Conservation (phyloP, 83 land plant genomes). For the Diphasiastrum complanatum region DNA sequence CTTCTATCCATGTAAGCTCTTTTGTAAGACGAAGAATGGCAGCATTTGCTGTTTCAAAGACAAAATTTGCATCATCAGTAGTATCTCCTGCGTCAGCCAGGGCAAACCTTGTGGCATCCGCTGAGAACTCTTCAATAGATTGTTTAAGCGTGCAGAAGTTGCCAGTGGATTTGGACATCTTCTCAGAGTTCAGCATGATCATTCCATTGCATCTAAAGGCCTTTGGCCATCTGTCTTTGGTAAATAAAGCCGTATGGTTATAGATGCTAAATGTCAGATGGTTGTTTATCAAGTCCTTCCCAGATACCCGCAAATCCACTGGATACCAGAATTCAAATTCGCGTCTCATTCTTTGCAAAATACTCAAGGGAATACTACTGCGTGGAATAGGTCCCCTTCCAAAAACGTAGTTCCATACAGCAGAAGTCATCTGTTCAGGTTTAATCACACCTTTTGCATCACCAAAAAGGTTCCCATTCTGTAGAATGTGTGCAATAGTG, state of each 20-base stretch:
- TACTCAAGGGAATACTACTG: conserved; percentile 35
- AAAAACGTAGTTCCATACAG: conserved; percentile 73
- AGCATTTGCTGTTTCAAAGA: conserved; percentile 84
- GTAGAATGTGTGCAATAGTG: conserved; percentile 70
- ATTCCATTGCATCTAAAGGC: conserved; percentile 82
- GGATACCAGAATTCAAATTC: conserved; percentile 91
- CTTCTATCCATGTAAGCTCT: conserved; percentile 86
- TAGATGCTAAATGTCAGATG: conserved; percentile 75
- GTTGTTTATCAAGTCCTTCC: conserved; percentile 83
- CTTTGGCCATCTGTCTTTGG: conserved; percentile 61
- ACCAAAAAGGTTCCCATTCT: conserved; percentile 68
- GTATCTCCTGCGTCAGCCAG: conserved; percentile 91
- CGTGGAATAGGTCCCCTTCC: conserved; percentile 45
- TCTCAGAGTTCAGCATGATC: conserved; percentile 78
- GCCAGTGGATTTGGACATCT: conserved; percentile 95
- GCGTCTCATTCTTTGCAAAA: conserved; percentile 58
- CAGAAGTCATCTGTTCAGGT: conserved; percentile 69
- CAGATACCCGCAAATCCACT: conserved; percentile 74
- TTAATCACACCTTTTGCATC: conserved; percentile 18
- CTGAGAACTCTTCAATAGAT: conserved; percentile 67
- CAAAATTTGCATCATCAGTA: conserved; percentile 92
- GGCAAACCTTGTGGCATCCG: conserved; percentile 88
- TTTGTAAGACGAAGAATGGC: conserved; percentile 84
- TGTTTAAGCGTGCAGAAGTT: conserved; percentile 68
- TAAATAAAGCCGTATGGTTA: conserved; percentile 72